These are phyloP conservation scores for Oxytropis ochrocephala DNA, from an alignment of 306 rosid species.

Conservation along the genomic window DNA sequence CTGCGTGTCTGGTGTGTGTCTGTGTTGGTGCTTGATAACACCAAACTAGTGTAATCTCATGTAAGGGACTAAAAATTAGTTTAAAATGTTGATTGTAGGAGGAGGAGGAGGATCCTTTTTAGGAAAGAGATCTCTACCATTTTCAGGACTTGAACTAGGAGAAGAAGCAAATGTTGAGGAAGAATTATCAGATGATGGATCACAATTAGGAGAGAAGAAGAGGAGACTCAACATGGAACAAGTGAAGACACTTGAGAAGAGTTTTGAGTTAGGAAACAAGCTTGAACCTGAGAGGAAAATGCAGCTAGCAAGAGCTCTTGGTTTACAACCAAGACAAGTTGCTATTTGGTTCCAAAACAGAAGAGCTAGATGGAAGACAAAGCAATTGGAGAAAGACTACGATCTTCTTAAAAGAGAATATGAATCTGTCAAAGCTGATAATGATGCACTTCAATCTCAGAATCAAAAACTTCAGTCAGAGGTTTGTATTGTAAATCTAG, in stretches of 20 bases:
- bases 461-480: constrained; percentile 83
- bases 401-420: constrained; percentile 74
- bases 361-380: constrained; percentile 95
- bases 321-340: constrained; percentile 82
- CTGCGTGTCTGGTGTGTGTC: no score
- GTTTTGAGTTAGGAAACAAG: constrained; percentile 87
- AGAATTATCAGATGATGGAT: constrained; percentile 83
- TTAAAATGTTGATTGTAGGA: constrained; percentile 22
- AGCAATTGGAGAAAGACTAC: constrained; percentile 87
- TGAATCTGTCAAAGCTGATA: constrained; percentile 69
- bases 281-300: constrained; percentile 97
- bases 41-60: background rate
- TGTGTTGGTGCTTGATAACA: background rate
- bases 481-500: constrained; percentile 29
- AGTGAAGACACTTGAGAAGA: constrained; percentile 92
- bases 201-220: constrained; percentile 90
- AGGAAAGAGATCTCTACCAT: constrained; percentile 86
- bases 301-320: constrained; percentile 88
- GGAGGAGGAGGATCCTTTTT: constrained; percentile 58
- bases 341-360: constrained; percentile 96
- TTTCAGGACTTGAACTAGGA: constrained; percentile 69
- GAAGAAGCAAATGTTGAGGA: constrained; percentile 76
- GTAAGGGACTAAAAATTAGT: constrained; percentile 34
- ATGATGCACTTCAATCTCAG: constrained; percentile 66
- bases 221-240: constrained; percentile 90